These are phyloP conservation scores for Fusarium nelsonii DNA, from an alignment of 2,329 filamentous ascomycete genomes.

Conservation along the genomic window DNA sequence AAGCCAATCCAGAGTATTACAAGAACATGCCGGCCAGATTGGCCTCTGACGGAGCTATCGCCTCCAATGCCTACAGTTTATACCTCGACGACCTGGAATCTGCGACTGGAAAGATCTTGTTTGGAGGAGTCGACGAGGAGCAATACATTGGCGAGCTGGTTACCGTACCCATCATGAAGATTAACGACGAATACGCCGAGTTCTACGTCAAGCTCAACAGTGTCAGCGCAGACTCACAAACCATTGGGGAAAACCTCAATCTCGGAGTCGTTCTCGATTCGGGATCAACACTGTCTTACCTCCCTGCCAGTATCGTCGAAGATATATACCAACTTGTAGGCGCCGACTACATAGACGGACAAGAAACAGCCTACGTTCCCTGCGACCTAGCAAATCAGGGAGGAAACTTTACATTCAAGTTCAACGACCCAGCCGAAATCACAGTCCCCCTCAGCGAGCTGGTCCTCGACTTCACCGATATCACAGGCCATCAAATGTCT, in stretches of 20 bases:
- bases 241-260: conserved; percentile 62
- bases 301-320: conserved; percentile 67
- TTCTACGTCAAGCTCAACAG: conserved; percentile 78
- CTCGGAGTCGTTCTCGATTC: conserved; percentile 78
- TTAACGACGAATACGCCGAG: conserved; percentile 65
- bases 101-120: conserved; percentile 75
- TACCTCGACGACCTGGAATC: conserved; percentile 80
- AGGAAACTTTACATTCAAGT: conserved; percentile 63
- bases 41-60: conserved; percentile 70
- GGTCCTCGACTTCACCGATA: conserved; percentile 64
- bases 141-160: conserved; percentile 73
- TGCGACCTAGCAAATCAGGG: conserved; percentile 63
- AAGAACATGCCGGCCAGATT: conserved; percentile 77
- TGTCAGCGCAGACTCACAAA: conserved; percentile 59
- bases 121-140: conserved; percentile 78
- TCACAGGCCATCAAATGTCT: conserved; percentile 60
- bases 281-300: conserved; percentile 75
- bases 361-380: conserved; percentile 71
- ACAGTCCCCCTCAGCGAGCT: conserved; percentile 70
- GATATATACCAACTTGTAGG: conserved; percentile 69
- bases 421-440: conserved; percentile 64
- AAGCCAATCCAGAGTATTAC: conserved; percentile 67
- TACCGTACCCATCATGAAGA: conserved; percentile 74
- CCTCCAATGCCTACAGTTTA: conserved; percentile 77
- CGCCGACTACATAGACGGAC: conserved; percentile 67